A percentile compares a stretch with the other conserved stretches of the same genome.
phyloP scores from a whole-genome alignment of 306 rosid genomes.

The Prosopis cineraria region DNA sequence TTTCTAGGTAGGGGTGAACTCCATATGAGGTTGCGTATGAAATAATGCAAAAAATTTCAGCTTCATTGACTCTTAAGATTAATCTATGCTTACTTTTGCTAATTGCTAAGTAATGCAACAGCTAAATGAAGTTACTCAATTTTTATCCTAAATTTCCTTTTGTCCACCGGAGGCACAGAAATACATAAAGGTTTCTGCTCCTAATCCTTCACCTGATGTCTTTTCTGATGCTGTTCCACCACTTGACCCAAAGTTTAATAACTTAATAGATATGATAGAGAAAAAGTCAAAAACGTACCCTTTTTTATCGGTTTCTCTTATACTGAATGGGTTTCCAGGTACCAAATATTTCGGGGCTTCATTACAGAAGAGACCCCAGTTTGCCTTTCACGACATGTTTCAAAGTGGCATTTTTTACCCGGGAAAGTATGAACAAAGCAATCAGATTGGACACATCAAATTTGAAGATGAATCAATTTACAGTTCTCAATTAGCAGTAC shows the following conservation, averaged over 20 bases:
- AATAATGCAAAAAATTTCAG: neutral
- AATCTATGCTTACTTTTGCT: slow-evolving; percentile 1
- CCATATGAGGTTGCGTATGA: neutral
- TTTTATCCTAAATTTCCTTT: neutral
- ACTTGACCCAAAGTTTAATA: neutral
- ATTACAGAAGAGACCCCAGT: slow-evolving; percentile 50
- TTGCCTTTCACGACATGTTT: slow-evolving; percentile 56
- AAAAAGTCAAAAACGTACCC: neutral
- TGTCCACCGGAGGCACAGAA: neutral
- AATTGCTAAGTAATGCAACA: neutral
- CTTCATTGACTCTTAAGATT: slow-evolving; percentile 8
- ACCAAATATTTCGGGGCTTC: slow-evolving; percentile 46
- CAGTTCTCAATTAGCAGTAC: slow-evolving; percentile 43
- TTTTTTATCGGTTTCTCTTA: slow-evolving; percentile 13
- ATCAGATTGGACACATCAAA: slow-evolving; percentile 49
- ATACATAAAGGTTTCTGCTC: neutral
- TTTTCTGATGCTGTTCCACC: neutral
- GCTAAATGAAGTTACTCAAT: slow-evolving; percentile 14
- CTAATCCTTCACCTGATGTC: neutral
- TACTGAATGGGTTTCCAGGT: slow-evolving; percentile 45
- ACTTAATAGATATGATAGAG: neutral
- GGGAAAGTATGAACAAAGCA: slow-evolving; percentile 48
- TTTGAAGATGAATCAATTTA: slow-evolving; percentile 53
- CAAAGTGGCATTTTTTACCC: slow-evolving; percentile 48
- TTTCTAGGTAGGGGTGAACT: slow-evolving; percentile 7